phyloP scores from a whole-genome alignment of 2,329 filamentous ascomycete species.

The Clonostachys byssicola region DNA sequence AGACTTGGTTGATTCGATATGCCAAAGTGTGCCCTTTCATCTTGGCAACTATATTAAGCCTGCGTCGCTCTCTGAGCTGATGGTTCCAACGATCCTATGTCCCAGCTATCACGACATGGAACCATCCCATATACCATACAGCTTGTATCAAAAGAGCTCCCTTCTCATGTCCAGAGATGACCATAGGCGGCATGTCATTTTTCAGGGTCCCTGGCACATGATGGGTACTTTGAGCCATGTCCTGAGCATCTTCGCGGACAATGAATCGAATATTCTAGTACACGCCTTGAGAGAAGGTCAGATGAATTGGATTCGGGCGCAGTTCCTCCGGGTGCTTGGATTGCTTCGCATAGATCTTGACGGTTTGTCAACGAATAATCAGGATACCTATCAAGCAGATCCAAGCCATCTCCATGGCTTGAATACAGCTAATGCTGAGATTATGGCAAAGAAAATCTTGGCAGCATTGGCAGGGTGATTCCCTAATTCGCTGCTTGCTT shows the following conservation, averaged over 20 bases:
- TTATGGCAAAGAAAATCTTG: too few species aligned
- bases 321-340: constrained; percentile 1
- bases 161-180: constrained; percentile 1
- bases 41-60: constrained; percentile 7
- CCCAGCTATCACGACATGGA: constrained; percentile 6
- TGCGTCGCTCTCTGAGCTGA: constrained; percentile 6
- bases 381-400: too few species aligned
- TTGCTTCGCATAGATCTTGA: too few species aligned
- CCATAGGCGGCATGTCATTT: constrained; percentile 7
- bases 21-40: constrained; percentile 8
- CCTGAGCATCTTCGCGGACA: constrained; percentile 3
- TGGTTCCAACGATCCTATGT: constrained; percentile 4
- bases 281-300: constrained; percentile 2
- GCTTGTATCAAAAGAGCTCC: constrained; percentile 4
- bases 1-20: constrained; percentile 6
- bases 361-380: too few species aligned
- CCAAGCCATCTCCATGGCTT: too few species aligned
- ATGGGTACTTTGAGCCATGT: constrained; percentile 7
- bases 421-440: too few species aligned
- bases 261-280: constrained; percentile 1
- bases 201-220: constrained; percentile 10
- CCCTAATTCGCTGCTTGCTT: too few species aligned
- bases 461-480: too few species aligned
- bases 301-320: constrained; percentile 2
- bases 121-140: not conserved